A percentile compares a stretch with the other conserved stretches of the same genome.
Evolutionary conservation across 176 grass and related monocot species (phyloP).

Genomic region (Tuctoria greenei): DNA sequence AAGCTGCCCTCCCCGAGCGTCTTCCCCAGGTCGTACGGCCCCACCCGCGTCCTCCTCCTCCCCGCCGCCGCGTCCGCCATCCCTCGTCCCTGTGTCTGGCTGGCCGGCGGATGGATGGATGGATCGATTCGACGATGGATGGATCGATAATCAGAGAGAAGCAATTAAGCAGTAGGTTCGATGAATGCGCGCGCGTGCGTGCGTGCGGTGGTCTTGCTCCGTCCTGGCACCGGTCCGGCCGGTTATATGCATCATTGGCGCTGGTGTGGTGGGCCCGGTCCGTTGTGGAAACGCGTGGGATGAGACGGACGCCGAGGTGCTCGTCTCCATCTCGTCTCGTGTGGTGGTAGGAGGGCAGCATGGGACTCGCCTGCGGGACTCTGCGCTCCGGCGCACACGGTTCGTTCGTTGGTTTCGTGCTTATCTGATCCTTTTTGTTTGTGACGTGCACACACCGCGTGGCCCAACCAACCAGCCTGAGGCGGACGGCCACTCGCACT

Average conservation of each 20-base stretch:
- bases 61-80: neutral
- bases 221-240: neutral
- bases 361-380: too few relatives aligned
- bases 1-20: conserved; percentile 94
- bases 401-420: too few relatives aligned
- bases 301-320: conserved; percentile 15
- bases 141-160: too few relatives aligned
- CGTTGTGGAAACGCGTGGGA: conserved; percentile 21
- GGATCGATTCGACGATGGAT: neutral
- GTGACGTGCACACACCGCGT: too few relatives aligned
- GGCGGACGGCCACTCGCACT: too few relatives aligned
- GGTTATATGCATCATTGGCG: conserved; percentile 5
- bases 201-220: neutral
- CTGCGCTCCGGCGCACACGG: too few relatives aligned
- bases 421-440: too few relatives aligned
- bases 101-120: neutral
- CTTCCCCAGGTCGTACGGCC: conserved; percentile 78
- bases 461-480: too few relatives aligned
- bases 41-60: conserved; percentile 62
- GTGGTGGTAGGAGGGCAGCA: too few relatives aligned
- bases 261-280: neutral
- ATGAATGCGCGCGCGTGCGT: neutral
- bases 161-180: neutral
- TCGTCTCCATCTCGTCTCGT: too few relatives aligned
- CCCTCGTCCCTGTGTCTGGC: neutral